Percentiles rank a stretch among this genome's conserved stretches.
These are phyloP conservation scores for Citropsis articulata DNA, from an alignment of 345 rosid species.

Conservation along the genomic window DNA sequence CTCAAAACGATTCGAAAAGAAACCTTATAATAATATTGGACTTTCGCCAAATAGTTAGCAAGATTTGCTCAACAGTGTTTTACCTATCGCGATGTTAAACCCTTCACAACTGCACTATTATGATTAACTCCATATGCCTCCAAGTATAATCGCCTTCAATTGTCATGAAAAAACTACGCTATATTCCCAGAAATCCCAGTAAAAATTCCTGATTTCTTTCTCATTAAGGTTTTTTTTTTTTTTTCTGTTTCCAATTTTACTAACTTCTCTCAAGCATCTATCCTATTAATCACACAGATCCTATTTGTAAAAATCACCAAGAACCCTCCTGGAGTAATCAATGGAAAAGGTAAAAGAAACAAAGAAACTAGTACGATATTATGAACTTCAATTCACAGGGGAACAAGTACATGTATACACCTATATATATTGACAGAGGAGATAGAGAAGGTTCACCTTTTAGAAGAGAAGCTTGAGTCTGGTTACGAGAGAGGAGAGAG, in stretches of 20 bases:
- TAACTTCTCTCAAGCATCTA: background rate
- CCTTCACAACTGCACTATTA: too few relatives aligned
- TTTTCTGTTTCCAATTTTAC: background rate
- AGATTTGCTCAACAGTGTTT: background rate
- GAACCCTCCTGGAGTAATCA: background rate
- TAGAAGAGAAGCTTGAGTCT: conserved; percentile 1
- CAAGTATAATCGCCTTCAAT: background rate
- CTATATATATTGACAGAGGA: background rate
- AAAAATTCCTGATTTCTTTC: background rate
- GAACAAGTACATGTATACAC: background rate
- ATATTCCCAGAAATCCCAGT: background rate
- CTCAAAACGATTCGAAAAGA: background rate
- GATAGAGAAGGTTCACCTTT: conserved; percentile 18
- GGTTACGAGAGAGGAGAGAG: conserved; percentile 18
- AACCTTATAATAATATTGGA: background rate
- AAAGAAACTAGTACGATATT: background rate
- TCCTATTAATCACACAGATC: background rate
- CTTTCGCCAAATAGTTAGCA: background rate
- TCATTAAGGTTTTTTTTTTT: too few relatives aligned
- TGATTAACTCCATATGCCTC: background rate
- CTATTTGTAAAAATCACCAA: background rate
- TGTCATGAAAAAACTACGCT: background rate
- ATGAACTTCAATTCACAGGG: background rate
- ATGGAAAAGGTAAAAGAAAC: background rate
- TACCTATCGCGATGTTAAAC: background rate